phyloP scores from a whole-genome alignment of 2,329 filamentous ascomycete genomes.

The Clarireedia homoeocarpa region DNA sequence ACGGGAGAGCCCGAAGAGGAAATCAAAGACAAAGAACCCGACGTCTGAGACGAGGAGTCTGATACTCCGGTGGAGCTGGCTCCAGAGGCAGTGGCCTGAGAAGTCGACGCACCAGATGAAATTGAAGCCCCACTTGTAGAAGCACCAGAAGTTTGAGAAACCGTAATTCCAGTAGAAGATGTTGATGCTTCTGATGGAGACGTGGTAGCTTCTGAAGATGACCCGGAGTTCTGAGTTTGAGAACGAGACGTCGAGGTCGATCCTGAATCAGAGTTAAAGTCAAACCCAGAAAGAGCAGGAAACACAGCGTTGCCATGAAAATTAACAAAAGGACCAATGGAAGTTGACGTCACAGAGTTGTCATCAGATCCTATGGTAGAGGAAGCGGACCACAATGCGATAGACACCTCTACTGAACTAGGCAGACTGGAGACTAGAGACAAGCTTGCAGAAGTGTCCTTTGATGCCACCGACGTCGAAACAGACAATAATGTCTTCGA shows the following conservation, averaged over 20 bases:
- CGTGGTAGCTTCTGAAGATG: constrained; percentile 2
- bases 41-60: constrained; percentile 16
- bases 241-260: constrained; percentile 2
- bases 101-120: neutral
- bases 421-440: too few relatives aligned
- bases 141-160: neutral
- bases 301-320: neutral
- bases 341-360: neutral
- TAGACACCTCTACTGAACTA: neutral
- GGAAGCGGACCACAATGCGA: neutral
- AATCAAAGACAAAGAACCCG: constrained; percentile 11
- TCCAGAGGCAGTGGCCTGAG: constrained; percentile 12
- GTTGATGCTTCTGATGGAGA: neutral
- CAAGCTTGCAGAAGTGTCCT: neutral
- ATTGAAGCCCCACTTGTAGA: constrained; percentile 8
- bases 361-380: neutral
- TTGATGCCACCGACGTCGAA: neutral
- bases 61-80: constrained; percentile 10
- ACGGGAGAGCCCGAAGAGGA: constrained; percentile 11
- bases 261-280: constrained; percentile 13
- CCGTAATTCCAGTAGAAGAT: neutral
- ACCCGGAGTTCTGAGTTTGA: constrained; percentile 3
- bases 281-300: constrained; percentile 6
- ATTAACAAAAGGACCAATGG: neutral
- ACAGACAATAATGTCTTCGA: neutral